phyloP scores from a whole-genome alignment of 2,329 filamentous ascomycete species.

The Diplodia scrobiculata region DNA sequence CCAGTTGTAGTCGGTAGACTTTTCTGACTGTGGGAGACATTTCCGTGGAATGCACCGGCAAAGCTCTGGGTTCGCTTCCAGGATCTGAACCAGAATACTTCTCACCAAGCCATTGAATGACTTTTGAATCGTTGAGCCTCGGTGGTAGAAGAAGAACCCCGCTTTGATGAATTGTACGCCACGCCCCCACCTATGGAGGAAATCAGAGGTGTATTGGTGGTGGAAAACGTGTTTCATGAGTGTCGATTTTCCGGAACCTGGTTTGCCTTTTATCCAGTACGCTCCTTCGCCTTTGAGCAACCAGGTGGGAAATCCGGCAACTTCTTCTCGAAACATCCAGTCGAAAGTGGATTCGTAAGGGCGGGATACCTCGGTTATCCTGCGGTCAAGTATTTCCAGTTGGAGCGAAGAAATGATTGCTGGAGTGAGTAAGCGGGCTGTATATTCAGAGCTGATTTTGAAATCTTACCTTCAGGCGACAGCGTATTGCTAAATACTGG shows the following conservation, averaged over 20 bases:
- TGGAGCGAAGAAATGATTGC: background rate
- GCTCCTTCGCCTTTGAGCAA: background rate
- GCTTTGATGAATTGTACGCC: conserved; percentile 37
- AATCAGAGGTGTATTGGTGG: conserved; percentile 33
- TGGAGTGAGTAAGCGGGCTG: background rate
- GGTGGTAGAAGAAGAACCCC: conserved; percentile 50
- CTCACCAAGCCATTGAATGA: conserved; percentile 48
- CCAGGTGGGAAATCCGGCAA: background rate
- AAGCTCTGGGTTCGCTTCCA: background rate
- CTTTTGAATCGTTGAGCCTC: conserved; percentile 46
- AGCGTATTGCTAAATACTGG: accelerated
- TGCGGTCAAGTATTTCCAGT: background rate
- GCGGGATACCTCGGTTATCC: background rate
- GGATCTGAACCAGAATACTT: conserved; percentile 42
- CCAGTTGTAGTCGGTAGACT: background rate
- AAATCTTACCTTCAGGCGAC: background rate
- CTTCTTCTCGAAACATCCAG: conserved; percentile 7
- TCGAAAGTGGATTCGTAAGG: background rate
- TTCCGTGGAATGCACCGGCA: background rate
- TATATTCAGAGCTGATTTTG: background rate
- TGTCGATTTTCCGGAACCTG: conserved; percentile 53
- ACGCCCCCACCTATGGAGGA: conserved; percentile 41
- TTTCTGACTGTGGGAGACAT: background rate
- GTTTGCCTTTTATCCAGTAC: conserved; percentile 48
- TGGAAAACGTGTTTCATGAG: conserved; percentile 41